Percentiles rank a stretch among this genome's conserved stretches.
Conservation (phyloP, 2,329 filamentous ascomycete species). For the Byssochlamys sp. region DNA sequence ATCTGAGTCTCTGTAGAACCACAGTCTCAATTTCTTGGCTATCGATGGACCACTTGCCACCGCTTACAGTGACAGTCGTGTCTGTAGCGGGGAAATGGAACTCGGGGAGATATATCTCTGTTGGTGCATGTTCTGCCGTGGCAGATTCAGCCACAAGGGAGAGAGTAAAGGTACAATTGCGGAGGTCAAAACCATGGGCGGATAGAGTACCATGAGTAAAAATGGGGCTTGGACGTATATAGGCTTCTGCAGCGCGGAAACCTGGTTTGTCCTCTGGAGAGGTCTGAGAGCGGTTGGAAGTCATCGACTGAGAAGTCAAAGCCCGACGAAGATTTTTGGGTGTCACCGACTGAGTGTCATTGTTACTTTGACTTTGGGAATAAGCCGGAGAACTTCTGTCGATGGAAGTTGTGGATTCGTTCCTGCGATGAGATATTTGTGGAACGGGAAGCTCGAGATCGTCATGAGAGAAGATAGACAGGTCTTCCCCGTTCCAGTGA, state of each 20-base stretch:
- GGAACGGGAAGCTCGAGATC: conserved; percentile 52
- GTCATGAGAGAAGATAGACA: conserved; percentile 80
- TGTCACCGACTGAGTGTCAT: conserved; percentile 47
- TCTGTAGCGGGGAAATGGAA: conserved; percentile 78
- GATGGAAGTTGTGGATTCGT: conserved; percentile 27
- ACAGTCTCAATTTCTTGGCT: conserved; percentile 60
- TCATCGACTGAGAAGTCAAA: conserved; percentile 49
- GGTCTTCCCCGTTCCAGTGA: conserved; percentile 93
- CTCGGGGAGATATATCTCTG: conserved; percentile 75
- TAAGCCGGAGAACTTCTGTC: conserved; percentile 43
- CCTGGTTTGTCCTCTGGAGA: conserved; percentile 58
- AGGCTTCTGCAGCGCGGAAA: conserved; percentile 84
- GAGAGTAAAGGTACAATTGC: conserved; percentile 66
- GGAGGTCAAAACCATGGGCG: conserved; percentile 71
- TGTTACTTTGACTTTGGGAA: conserved; percentile 42
- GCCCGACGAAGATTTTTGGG: conserved; percentile 67
- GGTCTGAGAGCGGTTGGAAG: conserved; percentile 45
- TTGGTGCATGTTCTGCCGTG: conserved; percentile 58
- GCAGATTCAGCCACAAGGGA: conserved; percentile 53
- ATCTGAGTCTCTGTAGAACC: conserved; percentile 65
- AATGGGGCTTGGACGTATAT: conserved; percentile 74
- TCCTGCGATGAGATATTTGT: conserved; percentile 21
- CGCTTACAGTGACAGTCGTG: conserved; percentile 64
- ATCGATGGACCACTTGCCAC: conserved; percentile 82
- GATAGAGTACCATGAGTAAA: conserved; percentile 61